Percentiles rank a stretch among this genome's conserved stretches.
These are phyloP conservation scores for Sclerotinia sclerotiorum DNA, from an alignment of 2,329 filamentous ascomycete genomes.

Conservation along the genomic window DNA sequence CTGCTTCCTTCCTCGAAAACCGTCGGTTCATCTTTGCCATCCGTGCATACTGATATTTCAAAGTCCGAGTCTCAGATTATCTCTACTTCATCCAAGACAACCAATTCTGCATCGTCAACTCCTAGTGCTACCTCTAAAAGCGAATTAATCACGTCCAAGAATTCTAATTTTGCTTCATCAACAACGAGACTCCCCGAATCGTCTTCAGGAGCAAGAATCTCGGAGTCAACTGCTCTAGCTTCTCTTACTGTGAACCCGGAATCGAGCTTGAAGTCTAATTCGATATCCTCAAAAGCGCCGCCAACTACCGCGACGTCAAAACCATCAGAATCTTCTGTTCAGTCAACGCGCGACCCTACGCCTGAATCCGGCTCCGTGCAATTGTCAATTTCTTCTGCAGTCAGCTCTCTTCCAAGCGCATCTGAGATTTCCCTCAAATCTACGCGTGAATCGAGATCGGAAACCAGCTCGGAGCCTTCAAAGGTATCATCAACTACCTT, in stretches of 20 bases:
- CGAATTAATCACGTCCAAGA: not conserved
- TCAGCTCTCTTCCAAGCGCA: not conserved
- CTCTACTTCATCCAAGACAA: not conserved
- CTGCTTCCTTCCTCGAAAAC: not conserved
- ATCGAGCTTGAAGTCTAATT: not conserved
- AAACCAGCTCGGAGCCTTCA: not conserved
- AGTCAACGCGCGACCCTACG: not conserved
- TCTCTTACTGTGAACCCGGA: not conserved
- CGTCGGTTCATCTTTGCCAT: not conserved
- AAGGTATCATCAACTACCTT: not conserved
- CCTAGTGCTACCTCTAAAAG: not conserved
- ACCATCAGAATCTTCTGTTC: conserved; percentile 3
- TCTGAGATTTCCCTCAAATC: not conserved
- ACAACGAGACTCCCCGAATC: not conserved
- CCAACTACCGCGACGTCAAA: not conserved
- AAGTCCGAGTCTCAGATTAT: not conserved
- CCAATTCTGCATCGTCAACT: not conserved
- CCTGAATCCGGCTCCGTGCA: not conserved
- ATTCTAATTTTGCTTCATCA: not conserved
- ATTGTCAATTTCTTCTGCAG: not conserved
- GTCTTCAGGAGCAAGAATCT: not conserved
- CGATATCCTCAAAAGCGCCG: not conserved
- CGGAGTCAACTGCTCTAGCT: not conserved
- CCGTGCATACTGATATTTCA: not conserved
- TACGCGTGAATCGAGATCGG: not conserved